These are phyloP conservation scores for Gossypium stocksii DNA, from an alignment of 345 rosid species.

Conservation along the genomic window DNA sequence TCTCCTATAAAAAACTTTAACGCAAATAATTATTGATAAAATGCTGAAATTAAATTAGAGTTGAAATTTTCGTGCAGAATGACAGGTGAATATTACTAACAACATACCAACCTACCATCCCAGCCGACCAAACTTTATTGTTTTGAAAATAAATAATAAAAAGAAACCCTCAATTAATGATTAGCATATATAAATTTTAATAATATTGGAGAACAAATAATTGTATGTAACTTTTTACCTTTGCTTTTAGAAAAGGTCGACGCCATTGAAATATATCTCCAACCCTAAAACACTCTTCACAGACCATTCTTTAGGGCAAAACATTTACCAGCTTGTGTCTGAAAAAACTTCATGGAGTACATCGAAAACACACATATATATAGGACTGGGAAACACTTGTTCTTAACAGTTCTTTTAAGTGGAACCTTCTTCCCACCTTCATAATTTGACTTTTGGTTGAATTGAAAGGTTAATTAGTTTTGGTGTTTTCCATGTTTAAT, in stretches of 20 bases:
- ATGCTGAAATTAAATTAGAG: no score
- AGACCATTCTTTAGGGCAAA: background rate
- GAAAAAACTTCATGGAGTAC: background rate
- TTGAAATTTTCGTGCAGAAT: background rate
- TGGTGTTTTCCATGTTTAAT: no score
- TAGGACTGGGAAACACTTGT: background rate
- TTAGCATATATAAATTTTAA: background rate
- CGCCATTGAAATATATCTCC: background rate
- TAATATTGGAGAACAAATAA: background rate
- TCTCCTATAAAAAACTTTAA: no score
- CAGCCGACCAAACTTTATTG: background rate
- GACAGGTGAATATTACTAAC: background rate
- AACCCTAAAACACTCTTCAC: background rate
- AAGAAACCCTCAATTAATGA: background rate
- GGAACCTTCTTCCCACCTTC: conserved; percentile 1
- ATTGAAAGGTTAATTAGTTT: background rate
- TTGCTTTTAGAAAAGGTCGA: background rate
- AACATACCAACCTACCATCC: background rate
- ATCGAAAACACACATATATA: background rate
- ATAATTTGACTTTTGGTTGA: background rate
- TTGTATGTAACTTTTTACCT: background rate
- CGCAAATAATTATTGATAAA: no score
- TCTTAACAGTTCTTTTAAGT: background rate
- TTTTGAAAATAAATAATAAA: background rate
- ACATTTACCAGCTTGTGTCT: background rate